Percentiles rank a stretch among this genome's conserved stretches.
These are phyloP conservation scores for Strigomonas oncopelti DNA, from an alignment of 208 protist species.

Conservation along the genomic window DNA sequence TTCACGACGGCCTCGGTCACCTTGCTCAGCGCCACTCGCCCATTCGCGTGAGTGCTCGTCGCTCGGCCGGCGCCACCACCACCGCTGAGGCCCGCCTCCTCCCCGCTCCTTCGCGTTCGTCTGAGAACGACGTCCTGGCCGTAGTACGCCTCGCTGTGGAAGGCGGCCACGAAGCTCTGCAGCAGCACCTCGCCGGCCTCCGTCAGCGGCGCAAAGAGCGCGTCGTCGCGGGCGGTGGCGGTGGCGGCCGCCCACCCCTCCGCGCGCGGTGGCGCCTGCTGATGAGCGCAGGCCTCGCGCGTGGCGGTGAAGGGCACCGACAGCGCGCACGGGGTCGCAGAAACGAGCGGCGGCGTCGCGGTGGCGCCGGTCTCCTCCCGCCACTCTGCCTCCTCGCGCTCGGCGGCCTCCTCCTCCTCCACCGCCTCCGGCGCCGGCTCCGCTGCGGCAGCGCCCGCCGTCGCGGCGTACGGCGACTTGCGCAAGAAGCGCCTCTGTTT, in stretches of 20 bases:
- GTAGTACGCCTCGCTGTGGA: not conserved
- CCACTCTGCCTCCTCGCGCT: not conserved
- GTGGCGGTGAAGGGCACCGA: constrained; percentile 1
- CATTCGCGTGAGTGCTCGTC: not conserved
- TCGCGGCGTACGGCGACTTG: not conserved
- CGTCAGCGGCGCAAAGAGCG: not conserved
- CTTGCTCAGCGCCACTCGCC: not conserved
- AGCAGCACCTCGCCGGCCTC: not conserved
- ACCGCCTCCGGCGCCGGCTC: too few relatives aligned
- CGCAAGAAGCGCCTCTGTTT: not conserved
- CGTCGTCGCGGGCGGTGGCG: not conserved
- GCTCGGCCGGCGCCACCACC: too few relatives aligned
- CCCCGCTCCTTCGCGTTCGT: not conserved
- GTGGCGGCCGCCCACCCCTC: too few relatives aligned
- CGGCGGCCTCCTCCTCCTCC: not conserved
- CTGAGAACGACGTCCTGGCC: not conserved
- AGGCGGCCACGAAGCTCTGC: not conserved
- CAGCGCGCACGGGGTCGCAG: not conserved
- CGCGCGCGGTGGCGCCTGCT: not conserved
- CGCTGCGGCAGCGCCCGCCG: too few relatives aligned
- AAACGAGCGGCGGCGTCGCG: not conserved
- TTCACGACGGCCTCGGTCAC: not conserved
- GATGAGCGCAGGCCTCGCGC: not conserved
- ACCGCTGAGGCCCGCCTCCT: too few relatives aligned
- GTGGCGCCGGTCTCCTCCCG: not conserved